A percentile compares a stretch with the other conserved stretches of the same genome.
phyloP scores from a whole-genome alignment of 208 protist genomes.

The Crithidia fasciculata region DNA sequence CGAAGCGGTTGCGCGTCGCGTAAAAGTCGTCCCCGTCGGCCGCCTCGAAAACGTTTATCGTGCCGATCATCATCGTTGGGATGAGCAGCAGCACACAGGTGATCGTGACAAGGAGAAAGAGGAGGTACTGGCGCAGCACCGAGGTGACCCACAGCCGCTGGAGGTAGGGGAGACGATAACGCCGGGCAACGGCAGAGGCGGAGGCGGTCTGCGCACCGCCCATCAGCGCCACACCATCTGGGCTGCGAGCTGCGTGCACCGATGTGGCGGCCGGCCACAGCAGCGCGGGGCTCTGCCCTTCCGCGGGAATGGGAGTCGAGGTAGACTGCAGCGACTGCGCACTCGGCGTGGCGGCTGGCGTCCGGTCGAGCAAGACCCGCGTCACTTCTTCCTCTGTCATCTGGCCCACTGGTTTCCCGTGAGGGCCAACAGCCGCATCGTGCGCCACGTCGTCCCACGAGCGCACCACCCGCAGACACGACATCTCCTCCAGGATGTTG shows the following conservation, averaged over 20 bases:
- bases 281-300: not conserved
- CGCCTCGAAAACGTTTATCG: constrained; percentile 42
- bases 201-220: too few species aligned
- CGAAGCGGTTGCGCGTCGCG: constrained; percentile 41
- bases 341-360: not conserved
- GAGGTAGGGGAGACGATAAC: constrained; percentile 39
- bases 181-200: constrained; percentile 5
- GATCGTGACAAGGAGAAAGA: constrained; percentile 36
- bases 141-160: constrained; percentile 53
- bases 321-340: constrained; percentile 5
- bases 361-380: constrained; percentile 15
- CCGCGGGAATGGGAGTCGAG: not conserved
- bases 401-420: not conserved
- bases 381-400: constrained; percentile 19
- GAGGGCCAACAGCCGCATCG: not conserved
- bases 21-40: constrained; percentile 27
- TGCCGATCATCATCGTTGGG: constrained; percentile 32
- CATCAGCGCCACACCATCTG: too few species aligned
- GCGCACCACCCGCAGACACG: constrained; percentile 31
- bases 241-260: too few species aligned
- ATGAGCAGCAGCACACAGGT: constrained; percentile 36
- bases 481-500: constrained; percentile 40
- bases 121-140: constrained; percentile 49
- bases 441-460: constrained; percentile 19
- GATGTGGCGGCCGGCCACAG: not conserved